A percentile compares a stretch with the other conserved stretches of the same genome.
Conservation (phyloP, 352 stramenopile genomes). For the Globisporangium spinosum region DNA sequence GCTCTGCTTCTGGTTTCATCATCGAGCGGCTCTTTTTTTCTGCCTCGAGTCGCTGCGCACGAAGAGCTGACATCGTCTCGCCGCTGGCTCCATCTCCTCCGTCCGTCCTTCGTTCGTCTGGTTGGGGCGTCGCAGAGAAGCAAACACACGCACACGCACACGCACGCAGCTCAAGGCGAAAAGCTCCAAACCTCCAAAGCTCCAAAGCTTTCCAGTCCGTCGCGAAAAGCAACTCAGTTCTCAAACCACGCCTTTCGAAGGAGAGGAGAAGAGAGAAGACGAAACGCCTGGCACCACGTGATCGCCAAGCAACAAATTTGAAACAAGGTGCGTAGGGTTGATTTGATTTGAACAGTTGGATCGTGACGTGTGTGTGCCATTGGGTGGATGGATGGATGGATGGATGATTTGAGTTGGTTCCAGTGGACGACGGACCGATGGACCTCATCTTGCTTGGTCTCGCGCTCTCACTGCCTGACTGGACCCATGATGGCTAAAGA, state of each 20-base stretch:
- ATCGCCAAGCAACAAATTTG: constrained; percentile 3
- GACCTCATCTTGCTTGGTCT: neutral
- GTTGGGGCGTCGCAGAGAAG: neutral
- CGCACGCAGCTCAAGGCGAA: neutral
- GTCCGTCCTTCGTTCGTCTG: neutral
- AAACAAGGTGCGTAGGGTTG: constrained; percentile 5
- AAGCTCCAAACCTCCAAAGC: neutral
- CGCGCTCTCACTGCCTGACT: neutral
- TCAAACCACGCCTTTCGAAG: neutral
- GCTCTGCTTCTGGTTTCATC: neutral
- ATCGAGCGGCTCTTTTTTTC: constrained; percentile 2
- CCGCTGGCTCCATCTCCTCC: neutral
- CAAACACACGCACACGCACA: neutral
- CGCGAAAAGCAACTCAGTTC: neutral
- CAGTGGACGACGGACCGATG: neutral
- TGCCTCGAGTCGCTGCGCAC: neutral
- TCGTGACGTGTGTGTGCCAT: neutral
- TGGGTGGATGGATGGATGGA: neutral
- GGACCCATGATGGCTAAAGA: neutral
- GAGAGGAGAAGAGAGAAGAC: neutral
- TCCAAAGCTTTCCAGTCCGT: neutral
- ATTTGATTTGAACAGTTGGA: constrained; percentile 1
- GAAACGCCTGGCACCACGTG: neutral
- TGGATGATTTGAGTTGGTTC: neutral
- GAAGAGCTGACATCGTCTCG: neutral